Percentiles rank a stretch among this genome's conserved stretches.
phyloP scores from a whole-genome alignment of 139 green algal genomes.

The Haematococcus sp. region DNA sequence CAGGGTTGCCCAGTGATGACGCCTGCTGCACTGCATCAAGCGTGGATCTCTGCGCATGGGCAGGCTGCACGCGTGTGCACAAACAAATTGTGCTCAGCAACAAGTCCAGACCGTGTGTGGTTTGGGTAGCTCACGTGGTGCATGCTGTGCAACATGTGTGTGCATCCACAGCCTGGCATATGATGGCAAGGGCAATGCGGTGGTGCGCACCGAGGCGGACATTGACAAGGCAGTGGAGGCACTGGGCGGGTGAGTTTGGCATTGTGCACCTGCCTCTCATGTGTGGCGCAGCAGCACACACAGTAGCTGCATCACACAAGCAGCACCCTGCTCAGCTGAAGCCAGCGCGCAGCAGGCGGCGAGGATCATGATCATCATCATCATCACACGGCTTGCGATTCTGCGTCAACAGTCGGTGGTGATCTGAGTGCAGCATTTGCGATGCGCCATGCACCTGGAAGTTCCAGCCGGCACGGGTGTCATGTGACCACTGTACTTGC shows the following conservation, averaged over 20 bases:
- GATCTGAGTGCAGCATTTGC: no score
- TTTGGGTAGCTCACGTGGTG: no score
- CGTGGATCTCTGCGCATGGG: background rate
- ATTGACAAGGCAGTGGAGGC: constrained; percentile 59
- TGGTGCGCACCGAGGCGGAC: constrained; percentile 57
- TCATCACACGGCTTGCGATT: no score
- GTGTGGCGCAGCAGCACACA: background rate
- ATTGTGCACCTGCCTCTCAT: background rate
- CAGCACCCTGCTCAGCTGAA: no score
- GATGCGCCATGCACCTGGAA: no score
- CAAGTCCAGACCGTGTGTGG: no score
- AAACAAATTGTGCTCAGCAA: no score
- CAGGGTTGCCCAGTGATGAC: background rate
- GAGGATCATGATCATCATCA: background rate
- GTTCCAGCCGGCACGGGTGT: no score
- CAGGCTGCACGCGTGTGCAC: background rate
- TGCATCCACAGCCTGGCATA: constrained; percentile 83
- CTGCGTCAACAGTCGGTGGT: no score
- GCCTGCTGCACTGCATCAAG: background rate
- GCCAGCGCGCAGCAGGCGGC: no score
- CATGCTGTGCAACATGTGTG: background rate
- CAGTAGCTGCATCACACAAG: background rate
- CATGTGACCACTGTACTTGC: no score
- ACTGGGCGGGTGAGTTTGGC: constrained; percentile 66
- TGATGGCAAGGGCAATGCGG: constrained; percentile 90